Evolutionary conservation across 768 basidiomycete species (phyloP).

Genomic region (Leucocoprinus sp.): DNA sequence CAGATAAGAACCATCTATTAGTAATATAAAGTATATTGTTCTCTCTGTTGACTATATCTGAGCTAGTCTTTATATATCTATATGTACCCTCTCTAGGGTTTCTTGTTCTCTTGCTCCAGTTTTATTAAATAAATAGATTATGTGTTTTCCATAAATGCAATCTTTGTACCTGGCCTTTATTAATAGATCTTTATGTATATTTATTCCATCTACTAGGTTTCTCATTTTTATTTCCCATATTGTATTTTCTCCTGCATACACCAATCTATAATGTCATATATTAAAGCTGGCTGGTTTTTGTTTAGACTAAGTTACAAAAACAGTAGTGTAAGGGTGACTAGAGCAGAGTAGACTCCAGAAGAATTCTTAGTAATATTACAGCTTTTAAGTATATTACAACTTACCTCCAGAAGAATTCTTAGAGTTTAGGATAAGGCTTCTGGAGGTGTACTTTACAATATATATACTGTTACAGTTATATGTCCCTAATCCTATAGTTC

Average conservation of each 20-base stretch:
- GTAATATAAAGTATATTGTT: constrained; percentile 18
- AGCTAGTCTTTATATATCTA: constrained; percentile 21
- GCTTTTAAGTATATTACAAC: no score
- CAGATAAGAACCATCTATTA: constrained; percentile 17
- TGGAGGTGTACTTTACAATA: no score
- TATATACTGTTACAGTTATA: no score
- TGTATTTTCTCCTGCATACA: constrained; percentile 12
- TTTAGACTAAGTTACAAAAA: constrained; percentile 14
- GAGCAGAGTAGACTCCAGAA: no score
- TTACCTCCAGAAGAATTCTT: no score
- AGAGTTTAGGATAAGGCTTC: no score
- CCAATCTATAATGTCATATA: constrained; percentile 22
- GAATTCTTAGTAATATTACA: no score
- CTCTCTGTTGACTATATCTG: constrained; percentile 13
- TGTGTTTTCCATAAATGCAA: constrained; percentile 21
- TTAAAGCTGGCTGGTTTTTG: constrained; percentile 16
- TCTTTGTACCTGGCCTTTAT: constrained; percentile 16
- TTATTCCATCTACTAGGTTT: constrained; percentile 17
- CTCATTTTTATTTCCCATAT: constrained; percentile 13
- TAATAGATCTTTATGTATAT: constrained; percentile 8
- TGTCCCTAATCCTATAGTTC: no score
- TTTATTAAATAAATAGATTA: constrained; percentile 16
- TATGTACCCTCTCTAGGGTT: constrained; percentile 14
- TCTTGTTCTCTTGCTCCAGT: constrained; percentile 12
- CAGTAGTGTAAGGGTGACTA: no score